Evolutionary conservation across 257 asterid genomes (phyloP), one percentile per base, ranked within the genome.

Genomic region (Gynochthodes officinalis): DNA sequence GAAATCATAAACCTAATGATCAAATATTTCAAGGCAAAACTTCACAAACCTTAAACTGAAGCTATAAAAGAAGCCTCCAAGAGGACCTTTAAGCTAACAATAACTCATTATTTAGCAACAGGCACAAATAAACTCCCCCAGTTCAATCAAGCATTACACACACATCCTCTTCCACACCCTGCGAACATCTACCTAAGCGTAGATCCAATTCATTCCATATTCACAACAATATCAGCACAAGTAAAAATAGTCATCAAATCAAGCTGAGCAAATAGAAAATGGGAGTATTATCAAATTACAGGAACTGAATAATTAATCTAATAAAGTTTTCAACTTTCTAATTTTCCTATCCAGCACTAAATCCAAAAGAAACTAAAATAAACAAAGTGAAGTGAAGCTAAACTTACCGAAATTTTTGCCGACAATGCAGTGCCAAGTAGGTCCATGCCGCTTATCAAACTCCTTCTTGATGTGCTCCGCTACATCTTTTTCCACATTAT

Each of bases 361-460:
- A 1, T 5, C 15, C 11, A 64, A 55, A 27, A 7, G 2, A 57
- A 62, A 71, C 21, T 39, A 53, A 4, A 35, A 0, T 3, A 52
- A 76, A 21, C 21, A 16, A 52, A 3, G 4, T 5, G 0, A 35
- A 43, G 33, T 21, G 7, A 61, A 70, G 59, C 30, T 8, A 37
- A 55, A 59, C 10, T 59, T 90, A 94, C 99, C 99, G 74, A 91
- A 94, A 85, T 94, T 94, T 86, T 90, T 94, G 80, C 99, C 99
- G 64, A 91, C 99, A 77, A 94, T 94, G 83, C 99, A 94, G 80
- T 94, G 99, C 99, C 99, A 94, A 69, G 99, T 94, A 33, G 99
- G 98, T 58, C 98, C 98, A 68, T 91, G 82, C 79, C 88, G 92
- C 80, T 88, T 85, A 83, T 94, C 99, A 64, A 94, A 94, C 83